Base-by-base conservation (phyloP, 2,329 filamentous ascomycete species). In the Ascochyta viciae-villosae region DNA sequence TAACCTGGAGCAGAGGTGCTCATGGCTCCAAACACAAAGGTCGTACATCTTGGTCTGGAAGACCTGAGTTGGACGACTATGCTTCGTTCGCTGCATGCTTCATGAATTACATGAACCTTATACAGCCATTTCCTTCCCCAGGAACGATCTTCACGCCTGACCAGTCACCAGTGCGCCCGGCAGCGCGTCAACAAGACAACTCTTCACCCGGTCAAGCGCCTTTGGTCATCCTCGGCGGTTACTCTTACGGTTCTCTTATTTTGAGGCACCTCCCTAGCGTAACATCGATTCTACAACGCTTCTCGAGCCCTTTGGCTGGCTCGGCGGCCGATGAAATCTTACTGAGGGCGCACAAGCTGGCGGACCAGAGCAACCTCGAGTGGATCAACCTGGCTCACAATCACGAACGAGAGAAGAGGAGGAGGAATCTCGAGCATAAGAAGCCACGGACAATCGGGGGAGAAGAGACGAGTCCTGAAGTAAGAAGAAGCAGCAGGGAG, bases 171-270 rank as follows among this genome's bases (percentile, higher is more conserved):
- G 26, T 58, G 34, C 56, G 53, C 10, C 34, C 51, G 27, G 57
- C 26, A 13, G n/a, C 42, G 4, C 22, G 29, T 9, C 44, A 50
- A 12, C 4, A 1, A 7, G 29, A 43, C 24, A 24, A 37, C 3
- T 23, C 38, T 3, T 23, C 5, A 12, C 35, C 16, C 12, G 49
- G 62, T 16, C 52, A 58, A 38, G 33, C 35, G 6, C 64, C 68
- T 1, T 47, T 68, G n/a, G 55, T 88, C 0, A 65, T 96, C 5
- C 80, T 95, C 6, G 89, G 85, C 2, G 93, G 93, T 12, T 97
- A 97, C 74, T 96, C 92, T 0, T 97, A 97, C 74, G 95, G 95
- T 39, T 91, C 92, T 4, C 84, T 96, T 69, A 85, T 98, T 35
- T 87, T 91, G 2, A 87, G 85, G 0, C 86, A 89, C 54, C 82